Base-by-base conservation (phyloP, 208 protist genomes). In the Wallacemonas collosoma region DNA sequence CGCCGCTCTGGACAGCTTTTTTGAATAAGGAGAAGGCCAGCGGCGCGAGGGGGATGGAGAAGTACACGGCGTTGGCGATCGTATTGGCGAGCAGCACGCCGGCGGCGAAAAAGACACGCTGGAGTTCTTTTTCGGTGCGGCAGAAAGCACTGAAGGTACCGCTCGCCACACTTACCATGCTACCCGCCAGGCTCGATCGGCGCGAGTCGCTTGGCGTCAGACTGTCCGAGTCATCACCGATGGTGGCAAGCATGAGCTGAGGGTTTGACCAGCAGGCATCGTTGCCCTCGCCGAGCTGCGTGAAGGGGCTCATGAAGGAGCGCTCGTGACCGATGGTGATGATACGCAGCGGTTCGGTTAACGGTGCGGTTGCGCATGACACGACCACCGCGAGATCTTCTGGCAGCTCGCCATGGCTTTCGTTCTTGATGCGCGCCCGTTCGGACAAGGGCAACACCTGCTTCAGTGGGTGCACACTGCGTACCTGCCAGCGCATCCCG, bases 31-130 rank as follows among this genome's bases (percentile, higher is more conserved):
- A 62, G 63, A 91, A 91, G 47, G 68, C 62, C 36, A 91, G 68
- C 44, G 86, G 86, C 0, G 86, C 82, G 26, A 91, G 55, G 3
- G 75, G 82, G 17, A 79, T 61, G 14, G 50, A 53, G 43, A 87
- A 77, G 73, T 74, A 84, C 12, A 91, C 86, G 15, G 75, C 86
- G 65, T 91, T 91, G 54, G 71, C 56, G 48, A 91, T 82, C 60
- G 75, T 53, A 75, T 85, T 88, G 44, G 75, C 77, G n/a, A 91
- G 73, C 12, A 91, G 75, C 26, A 87, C 72, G 39, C 86, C 86
- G 35, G 85, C 71, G 4, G 75, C 66, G 55, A 67, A 85, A 66
- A 83, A 88, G 50, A 85, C 39, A 40, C 73, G 64, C 50, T 77
- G 69, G 41, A 88, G 71, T 41, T 75, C 73, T 35, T 78, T 73